phyloP scores from a whole-genome alignment of 2,329 filamentous ascomycete genomes.

The Pseudogymnoascus sp. region DNA sequence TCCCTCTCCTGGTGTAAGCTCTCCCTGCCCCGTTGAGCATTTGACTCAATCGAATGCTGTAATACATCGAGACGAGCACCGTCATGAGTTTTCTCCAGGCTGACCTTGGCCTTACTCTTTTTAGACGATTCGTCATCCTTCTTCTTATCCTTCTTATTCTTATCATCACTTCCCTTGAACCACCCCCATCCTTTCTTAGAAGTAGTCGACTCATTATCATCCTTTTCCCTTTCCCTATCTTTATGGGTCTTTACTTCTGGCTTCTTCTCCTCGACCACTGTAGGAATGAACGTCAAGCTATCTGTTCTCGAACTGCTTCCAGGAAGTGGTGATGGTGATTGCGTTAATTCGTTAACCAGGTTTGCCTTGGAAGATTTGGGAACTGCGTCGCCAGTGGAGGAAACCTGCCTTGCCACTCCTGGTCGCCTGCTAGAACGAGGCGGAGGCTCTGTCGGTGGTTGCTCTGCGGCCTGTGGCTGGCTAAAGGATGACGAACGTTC shows the following conservation, averaged over 20 bases:
- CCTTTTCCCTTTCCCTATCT: constrained; percentile 40
- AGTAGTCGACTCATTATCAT: constrained; percentile 48
- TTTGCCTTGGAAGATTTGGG: constrained; percentile 15
- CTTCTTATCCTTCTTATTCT: constrained; percentile 60
- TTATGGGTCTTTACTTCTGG: constrained; percentile 67
- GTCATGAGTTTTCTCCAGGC: constrained; percentile 56
- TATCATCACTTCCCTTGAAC: constrained; percentile 69
- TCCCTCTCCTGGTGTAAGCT: constrained; percentile 78
- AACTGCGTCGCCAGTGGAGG: constrained; percentile 20
- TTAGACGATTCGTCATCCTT: constrained; percentile 51
- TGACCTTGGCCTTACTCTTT: constrained; percentile 54
- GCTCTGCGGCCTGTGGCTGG: constrained; percentile 13
- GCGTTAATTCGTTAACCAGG: constrained; percentile 50
- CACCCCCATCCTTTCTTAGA: constrained; percentile 81
- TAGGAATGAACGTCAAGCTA: constrained; percentile 71
- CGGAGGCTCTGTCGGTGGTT: constrained; percentile 37
- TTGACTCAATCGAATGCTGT: constrained; percentile 75
- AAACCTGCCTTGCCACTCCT: constrained; percentile 26
- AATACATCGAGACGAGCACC: constrained; percentile 77
- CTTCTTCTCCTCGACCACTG: constrained; percentile 64
- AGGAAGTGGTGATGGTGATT: constrained; percentile 58
- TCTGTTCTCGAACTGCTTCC: constrained; percentile 66
- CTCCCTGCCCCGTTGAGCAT: constrained; percentile 58
- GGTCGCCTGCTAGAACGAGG: constrained; percentile 38
- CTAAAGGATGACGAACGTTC: constrained; percentile 47